Base-by-base conservation (phyloP, 75 land plant genomes). In the Picea glauca region DNA sequence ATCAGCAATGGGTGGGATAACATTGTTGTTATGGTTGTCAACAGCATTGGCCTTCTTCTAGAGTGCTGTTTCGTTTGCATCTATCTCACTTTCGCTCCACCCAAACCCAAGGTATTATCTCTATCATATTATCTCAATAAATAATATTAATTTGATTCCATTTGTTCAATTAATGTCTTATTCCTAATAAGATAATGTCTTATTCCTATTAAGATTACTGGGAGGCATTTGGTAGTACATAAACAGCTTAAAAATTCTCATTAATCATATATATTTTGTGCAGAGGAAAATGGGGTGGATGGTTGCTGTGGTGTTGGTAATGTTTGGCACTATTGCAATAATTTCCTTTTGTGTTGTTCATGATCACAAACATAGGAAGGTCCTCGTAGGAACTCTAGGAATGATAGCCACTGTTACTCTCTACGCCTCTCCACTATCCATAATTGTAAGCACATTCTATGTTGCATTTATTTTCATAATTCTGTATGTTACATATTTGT, bases 1-100 rank as follows among this genome's bases (percentile, higher is more conserved):
- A 46, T 72, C 2, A 72, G 54, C 54, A 20, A 72, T 20, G 74
- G 20, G 38, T 72, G 74, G 74, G 54, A 72, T 8, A 72, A 72
- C 56, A 7, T 4, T 46, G 35, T 72, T 5, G 74, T 72, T 11
- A 40, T 72, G 74, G 54, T 18, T 46, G 20, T 40, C 74, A 72
- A 72, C 4, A 43, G 18, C 43, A 38, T 40, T 43, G 56, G 74
- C 20, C 26, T 72, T 9, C n/a, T 38, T 18, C 46, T 72, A 2
- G n/a, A 72, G 46, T 18, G 18, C 43, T 38, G 18, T 21, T 73
- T n/a, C 58, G 17, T 18, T 21, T 1, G 1, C 11, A 73, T 73
- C 30, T 46, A 7, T 73, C 75, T 72, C 12, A 46, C 2, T 43
- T 72, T 46, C 17, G 75, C 75, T 50, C 58, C 75, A 23, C 30